Evolutionary conservation across 208 protist species (phyloP).

Genomic region (Entamoeba moshkovskii): DNA sequence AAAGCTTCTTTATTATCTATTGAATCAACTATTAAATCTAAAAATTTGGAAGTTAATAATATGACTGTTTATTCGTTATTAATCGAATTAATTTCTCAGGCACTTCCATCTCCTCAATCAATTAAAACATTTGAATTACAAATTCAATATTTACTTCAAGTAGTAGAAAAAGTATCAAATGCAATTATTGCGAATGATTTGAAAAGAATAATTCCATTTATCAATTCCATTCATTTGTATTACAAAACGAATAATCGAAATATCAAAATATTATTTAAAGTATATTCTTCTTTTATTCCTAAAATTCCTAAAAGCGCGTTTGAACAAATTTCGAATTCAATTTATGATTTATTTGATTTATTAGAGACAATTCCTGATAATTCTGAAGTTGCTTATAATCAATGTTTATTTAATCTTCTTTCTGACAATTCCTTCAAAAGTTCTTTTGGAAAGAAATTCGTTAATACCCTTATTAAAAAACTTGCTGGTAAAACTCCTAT

Average conservation of each 20-base stretch:
- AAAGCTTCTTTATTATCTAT: no score
- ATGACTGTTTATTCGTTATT: neutral
- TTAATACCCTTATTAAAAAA: neutral
- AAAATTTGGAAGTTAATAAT: neutral
- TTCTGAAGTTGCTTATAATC: neutral
- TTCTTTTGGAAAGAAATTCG: neutral
- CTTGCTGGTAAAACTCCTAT: neutral
- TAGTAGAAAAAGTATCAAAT: neutral
- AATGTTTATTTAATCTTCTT: neutral
- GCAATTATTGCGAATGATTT: neutral
- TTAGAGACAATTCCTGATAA: neutral
- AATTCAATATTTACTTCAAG: neutral
- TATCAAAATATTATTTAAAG: neutral
- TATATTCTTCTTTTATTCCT: neutral
- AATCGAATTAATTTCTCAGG: neutral
- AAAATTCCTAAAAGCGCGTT: neutral
- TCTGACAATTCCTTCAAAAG: neutral
- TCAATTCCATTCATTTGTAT: neutral
- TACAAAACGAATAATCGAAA: neutral
- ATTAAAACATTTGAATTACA: neutral
- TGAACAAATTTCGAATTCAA: neutral
- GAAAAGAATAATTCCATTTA: neutral
- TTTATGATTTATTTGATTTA: neutral
- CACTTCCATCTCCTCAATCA: neutral
- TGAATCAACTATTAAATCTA: neutral